Evolutionary conservation across 768 basidiomycete genomes (phyloP).

Genomic region (Terana coerulea): DNA sequence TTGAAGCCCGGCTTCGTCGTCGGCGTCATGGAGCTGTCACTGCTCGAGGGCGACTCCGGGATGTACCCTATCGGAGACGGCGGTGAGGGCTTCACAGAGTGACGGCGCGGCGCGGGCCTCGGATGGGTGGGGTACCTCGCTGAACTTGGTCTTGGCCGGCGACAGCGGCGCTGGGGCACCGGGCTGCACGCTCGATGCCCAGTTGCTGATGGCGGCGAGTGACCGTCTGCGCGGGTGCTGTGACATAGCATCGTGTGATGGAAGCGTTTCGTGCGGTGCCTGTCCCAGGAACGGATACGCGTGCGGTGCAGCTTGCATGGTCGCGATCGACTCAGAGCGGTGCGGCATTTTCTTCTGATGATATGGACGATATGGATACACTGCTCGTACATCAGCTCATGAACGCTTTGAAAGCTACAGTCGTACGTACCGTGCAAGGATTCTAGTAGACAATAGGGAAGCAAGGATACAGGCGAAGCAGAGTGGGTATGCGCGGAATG

Average conservation of each 20-base stretch:
- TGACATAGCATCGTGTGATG: neutral
- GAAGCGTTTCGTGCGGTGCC: neutral
- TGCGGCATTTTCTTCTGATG: too few species aligned
- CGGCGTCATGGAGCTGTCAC: slow-evolving; percentile 5
- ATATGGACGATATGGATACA: neutral
- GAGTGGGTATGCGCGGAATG: too few species aligned
- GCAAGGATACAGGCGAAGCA: too few species aligned
- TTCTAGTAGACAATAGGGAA: too few species aligned
- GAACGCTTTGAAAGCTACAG: too few species aligned
- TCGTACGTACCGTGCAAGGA: too few species aligned
- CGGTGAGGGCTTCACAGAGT: slow-evolving; percentile 2
- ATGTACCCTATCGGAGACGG: slow-evolving; percentile 5
- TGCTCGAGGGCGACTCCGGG: slow-evolving; percentile 13
- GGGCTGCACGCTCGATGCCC: slow-evolving; percentile 14
- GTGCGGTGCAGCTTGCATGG: neutral
- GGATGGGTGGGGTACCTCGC: neutral
- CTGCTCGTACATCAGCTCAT: too few species aligned
- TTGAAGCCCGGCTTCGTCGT: slow-evolving; percentile 9
- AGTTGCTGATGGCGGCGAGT: slow-evolving; percentile 10
- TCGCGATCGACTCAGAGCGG: neutral
- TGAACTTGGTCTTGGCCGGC: slow-evolving; percentile 5
- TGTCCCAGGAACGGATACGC: slow-evolving; percentile 13
- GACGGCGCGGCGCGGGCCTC: slow-evolving; percentile 2
- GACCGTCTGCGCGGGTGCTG: slow-evolving; percentile 10
- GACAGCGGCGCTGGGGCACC: slow-evolving; percentile 11